Evolutionary conservation across 1,284 basidiomycete genomes (phyloP), one percentile per base, ranked within the genome.

Genomic region (Wallemia ichthyophaga): DNA sequence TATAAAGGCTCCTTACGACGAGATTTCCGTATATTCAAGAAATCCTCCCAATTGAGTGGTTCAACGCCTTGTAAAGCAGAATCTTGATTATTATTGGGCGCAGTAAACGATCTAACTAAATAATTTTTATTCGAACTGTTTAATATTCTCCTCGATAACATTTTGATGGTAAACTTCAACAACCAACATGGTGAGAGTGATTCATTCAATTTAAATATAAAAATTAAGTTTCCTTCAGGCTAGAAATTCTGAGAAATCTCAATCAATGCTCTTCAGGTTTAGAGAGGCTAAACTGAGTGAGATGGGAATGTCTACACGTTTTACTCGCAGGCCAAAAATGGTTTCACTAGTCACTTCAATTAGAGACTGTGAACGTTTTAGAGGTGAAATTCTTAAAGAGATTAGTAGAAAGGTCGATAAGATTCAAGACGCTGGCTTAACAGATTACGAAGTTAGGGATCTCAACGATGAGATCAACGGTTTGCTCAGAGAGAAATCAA

Each of bases 401-500:
- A 91, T 98, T 60, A 87, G 84, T 67, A 71, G 92, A 62, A 98
- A 98, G 68, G 92, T 98, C 27, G 85, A 85, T 28, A 95, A 96
- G 72, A 96, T 96, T 60, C 92, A 98, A 69, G 92, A 99, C 67
- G 73, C 84, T 66, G 84, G 86, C 58, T 70, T 98, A 68, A 86
- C 85, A 25, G 89, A 98, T 71, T 96, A 94, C 68, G 91, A 96
- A 73, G 80, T 94, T 27, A 82, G 92, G 55, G 92, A 94, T 69
- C 69, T 94, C 55, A 99, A 98, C 68, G 92, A 99, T 69, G 89
- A 96, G 68, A 98, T 99, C 66, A 99, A 99, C 74, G 86, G 83
- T 67, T 74, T 95, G 11, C 73, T 98, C 74, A 77, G 92, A 28
- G 92, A 99, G 71, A 96, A 96, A 71, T 72, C 82, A 28, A 87